Conservation (phyloP, 208 protist species). For the Blastocrithidia nonstop region DNA sequence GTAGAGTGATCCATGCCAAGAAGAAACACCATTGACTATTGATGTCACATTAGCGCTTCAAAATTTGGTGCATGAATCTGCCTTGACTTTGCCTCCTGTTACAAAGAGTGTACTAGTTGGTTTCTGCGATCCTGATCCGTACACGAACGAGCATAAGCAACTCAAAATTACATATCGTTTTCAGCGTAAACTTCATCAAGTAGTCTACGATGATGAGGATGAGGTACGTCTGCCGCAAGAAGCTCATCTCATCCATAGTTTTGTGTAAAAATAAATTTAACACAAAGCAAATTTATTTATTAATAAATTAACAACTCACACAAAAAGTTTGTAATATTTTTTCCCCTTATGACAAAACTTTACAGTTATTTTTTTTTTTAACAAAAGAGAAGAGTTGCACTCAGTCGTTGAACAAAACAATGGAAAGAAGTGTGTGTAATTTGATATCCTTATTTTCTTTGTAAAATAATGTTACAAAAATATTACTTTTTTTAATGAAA, state of each 20-base stretch:
- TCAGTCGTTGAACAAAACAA: no score
- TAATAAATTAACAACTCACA: slow-evolving; percentile 4
- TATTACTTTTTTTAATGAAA: no score
- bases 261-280: background rate
- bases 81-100: slow-evolving; percentile 45
- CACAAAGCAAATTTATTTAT: no score
- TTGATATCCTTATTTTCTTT: no score
- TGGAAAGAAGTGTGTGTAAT: no score
- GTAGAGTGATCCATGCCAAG: no score
- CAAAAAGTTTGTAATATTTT: background rate
- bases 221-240: slow-evolving; percentile 51
- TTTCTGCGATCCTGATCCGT: slow-evolving; percentile 79
- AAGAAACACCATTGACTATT: slow-evolving; percentile 33
- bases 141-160: slow-evolving; percentile 64
- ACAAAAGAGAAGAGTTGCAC: background rate
- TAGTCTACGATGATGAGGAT: slow-evolving; percentile 54
- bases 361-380: slow-evolving; percentile 2
- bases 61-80: slow-evolving; percentile 66
- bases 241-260: slow-evolving; percentile 26
- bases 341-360: background rate
- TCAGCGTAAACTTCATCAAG: slow-evolving; percentile 47
- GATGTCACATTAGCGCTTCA: slow-evolving; percentile 81
- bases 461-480: no score
- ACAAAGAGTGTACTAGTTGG: slow-evolving; percentile 58
- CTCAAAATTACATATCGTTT: slow-evolving; percentile 82